Evolutionary conservation across 805 yeast genomes (phyloP), one percentile per base, ranked within the genome.

Genomic region (Zygoascus bituminiphila): DNA sequence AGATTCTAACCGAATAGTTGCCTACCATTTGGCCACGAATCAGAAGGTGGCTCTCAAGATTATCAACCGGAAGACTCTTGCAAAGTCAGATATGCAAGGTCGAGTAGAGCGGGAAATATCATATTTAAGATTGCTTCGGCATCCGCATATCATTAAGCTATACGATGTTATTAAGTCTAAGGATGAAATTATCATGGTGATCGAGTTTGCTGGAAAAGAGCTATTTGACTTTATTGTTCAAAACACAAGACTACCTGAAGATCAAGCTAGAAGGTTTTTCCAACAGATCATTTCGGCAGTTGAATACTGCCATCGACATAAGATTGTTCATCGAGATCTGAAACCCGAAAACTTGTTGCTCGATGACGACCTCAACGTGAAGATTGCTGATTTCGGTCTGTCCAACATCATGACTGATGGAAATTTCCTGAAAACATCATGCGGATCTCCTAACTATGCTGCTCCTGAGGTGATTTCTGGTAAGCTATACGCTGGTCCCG

Each of bases 391-490:
- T 71, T 89, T 89, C 60, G 98, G 98, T 6, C 74, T 89, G 43
- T 84, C 95, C 23, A 89, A 89, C 64, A 88, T 89, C 57, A 89
- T 89, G 98, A 91, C 96, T 15, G 98, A 89, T 67, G 98, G 98
- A 51, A 89, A 89, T 65, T 89, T 89, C 64, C 73, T 89, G 61
- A 91, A 89, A 63, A 89, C 98, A 1, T 81, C 89, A 57, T 91
- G 98, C 70, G 98, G 98, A 4, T 84, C 95, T 6, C 98, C 98
- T 48, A 91, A 91, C 63, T 89, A 89, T 65, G 97, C 98, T 5
- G 97, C 98, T 0, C 98, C 98, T 1, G 98, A 89, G 67, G 97
- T 89, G 24, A 89, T 89, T 50, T 80, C 89, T 52, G 97, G 97
- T 31, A 88, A 91, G 63, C 73, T 91, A 47, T 91, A 89, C 59